Evolutionary conservation across 371 early-diverging fungal genomes (phyloP).

Genomic region (Mortierella sp.): DNA sequence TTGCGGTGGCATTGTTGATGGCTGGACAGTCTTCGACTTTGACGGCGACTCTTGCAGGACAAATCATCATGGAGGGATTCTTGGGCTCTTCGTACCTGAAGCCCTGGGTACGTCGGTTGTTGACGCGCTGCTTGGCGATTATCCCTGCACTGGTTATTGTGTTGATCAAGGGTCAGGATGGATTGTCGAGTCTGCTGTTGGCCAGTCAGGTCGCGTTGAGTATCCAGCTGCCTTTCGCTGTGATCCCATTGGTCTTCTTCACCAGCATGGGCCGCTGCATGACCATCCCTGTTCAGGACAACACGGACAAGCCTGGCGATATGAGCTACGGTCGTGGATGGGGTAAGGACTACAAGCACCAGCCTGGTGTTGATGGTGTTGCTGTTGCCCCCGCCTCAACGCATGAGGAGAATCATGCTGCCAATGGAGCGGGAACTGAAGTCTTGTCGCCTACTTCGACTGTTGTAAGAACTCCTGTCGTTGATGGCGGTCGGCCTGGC

Average conservation of each 20-base stretch:
- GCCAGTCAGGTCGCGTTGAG: conserved; percentile 84
- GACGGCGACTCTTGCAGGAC: conserved; percentile 90
- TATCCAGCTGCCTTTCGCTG: conserved; percentile 85
- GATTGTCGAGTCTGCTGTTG: conserved; percentile 76
- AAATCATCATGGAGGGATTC: conserved; percentile 89
- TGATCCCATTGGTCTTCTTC: conserved; percentile 82
- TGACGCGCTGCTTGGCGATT: conserved; percentile 80
- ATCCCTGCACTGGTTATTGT: conserved; percentile 83
- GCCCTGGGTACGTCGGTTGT: conserved; percentile 80
- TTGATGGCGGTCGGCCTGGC: neutral
- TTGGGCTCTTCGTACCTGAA: conserved; percentile 74
- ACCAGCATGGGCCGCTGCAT: conserved; percentile 64
- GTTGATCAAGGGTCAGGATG: conserved; percentile 72
- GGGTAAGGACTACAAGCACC: conserved; percentile 12
- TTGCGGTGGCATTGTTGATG: conserved; percentile 83
- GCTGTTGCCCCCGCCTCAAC: neutral
- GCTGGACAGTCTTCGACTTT: conserved; percentile 86
- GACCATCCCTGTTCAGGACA: conserved; percentile 55
- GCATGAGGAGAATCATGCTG: conserved; percentile 6
- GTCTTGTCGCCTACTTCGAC: neutral
- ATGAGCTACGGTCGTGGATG: conserved; percentile 27
- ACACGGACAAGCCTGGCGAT: conserved; percentile 44
- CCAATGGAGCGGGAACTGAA: neutral
- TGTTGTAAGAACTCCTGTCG: neutral
- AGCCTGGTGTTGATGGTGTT: neutral